Evolutionary conservation across 2,329 filamentous ascomycete species (phyloP), one percentile per base, ranked within the genome.

Genomic region (Kalaharituber pfeilii): DNA sequence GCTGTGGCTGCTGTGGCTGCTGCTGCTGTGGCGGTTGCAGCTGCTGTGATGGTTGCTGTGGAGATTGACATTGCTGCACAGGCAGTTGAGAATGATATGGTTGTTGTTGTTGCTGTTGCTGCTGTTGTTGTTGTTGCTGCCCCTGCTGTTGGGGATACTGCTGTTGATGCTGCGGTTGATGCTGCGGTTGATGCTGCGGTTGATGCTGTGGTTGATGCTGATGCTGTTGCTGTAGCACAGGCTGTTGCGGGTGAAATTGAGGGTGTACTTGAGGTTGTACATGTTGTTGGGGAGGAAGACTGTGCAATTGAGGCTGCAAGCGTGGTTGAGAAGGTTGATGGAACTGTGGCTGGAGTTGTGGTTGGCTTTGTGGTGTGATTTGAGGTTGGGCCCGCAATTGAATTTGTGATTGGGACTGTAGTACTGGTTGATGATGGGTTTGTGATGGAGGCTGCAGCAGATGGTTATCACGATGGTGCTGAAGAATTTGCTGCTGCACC

Each of bases 351-450:
- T 45, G 49, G 39, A 49, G 33, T 25, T 13, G 54, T 52, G 33
- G 51, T 45, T 20, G 45, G 33, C 33, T 55, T 51, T 5, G 24
- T 29, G 3, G 33, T 30, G 6, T 49, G 33, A 1, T 36, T 51
- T 39, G 53, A 50, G 29, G 39, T 33, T 9, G 55, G 49, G 8
- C 45, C 51, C 11, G 33, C 13, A 39, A 18, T 22, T 47, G 42
- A 13, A 2, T 11, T 11, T 47, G n/a, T 13, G 2, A 13, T 30
- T 50, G 56, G 47, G 3, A 53, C 57, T 30, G 59, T 55, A 7
- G 55, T 56, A 13, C 55, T 56, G 6, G 55, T 55, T 13, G 57
- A 53, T 15, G 57, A 58, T 2, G 55, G 44, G 3, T 57, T 54
- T 24, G 57, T 50, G 11, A 33, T 39, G 15, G 58, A 56, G 50